A percentile compares a stretch with the other conserved stretches of the same genome.
Conservation (phyloP, 768 basidiomycete genomes). For the Mycena filopes region DNA sequence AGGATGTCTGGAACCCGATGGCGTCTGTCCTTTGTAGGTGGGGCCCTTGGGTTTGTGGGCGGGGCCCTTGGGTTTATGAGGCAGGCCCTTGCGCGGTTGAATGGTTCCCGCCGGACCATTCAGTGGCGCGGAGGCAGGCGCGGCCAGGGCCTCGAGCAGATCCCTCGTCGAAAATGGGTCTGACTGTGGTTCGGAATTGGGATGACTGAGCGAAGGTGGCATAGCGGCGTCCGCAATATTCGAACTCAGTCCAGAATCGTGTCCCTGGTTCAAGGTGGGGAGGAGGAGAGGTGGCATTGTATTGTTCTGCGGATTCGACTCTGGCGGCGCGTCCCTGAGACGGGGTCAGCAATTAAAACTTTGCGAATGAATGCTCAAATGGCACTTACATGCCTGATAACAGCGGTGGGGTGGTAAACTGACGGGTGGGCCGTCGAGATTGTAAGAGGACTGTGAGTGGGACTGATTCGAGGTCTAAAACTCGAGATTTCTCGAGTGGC, state of each 20-base stretch:
- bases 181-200: not conserved
- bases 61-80: too few species aligned
- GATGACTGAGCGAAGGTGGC: not conserved
- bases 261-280: not conserved
- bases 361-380: too few species aligned
- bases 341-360: not conserved
- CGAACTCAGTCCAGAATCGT: not conserved
- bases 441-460: not conserved
- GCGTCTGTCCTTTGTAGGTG: not conserved
- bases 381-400: too few species aligned
- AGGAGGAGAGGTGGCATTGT: too few species aligned
- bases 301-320: not conserved
- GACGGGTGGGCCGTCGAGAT: too few species aligned
- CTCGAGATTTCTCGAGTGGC: not conserved
- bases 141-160: slow-evolving; percentile 17
- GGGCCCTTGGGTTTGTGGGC: too few species aligned
- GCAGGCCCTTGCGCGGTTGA: slow-evolving; percentile 7
- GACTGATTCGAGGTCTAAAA: not conserved
- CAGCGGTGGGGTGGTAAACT: too few species aligned
- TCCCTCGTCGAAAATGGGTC: slow-evolving; percentile 15
- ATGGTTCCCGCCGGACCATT: slow-evolving; percentile 1
- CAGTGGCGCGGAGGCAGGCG: not conserved
- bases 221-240: not conserved
- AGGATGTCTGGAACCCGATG: slow-evolving; percentile 2
- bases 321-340: not conserved